A percentile compares a stretch with the other conserved stretches of the same genome.
phyloP scores from a whole-genome alignment of 1,284 basidiomycete species.

The Ustilago trichophora region DNA sequence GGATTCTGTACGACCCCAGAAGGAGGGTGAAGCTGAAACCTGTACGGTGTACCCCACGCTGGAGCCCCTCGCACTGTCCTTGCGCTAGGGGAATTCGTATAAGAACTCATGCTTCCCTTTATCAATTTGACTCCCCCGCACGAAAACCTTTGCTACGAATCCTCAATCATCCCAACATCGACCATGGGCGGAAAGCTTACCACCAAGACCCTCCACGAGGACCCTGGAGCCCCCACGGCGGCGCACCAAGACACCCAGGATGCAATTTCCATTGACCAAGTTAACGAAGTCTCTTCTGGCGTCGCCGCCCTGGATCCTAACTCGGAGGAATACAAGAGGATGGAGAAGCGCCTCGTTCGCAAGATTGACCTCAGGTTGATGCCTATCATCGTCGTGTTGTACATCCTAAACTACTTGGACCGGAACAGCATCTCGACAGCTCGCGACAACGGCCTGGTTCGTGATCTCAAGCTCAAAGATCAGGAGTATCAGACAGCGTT shows the following conservation, averaged over 20 bases:
- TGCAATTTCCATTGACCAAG: conserved; percentile 15
- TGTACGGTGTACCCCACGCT: too few relatives aligned
- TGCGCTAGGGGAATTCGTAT: too few relatives aligned
- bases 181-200: conserved; percentile 14
- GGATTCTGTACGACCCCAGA: too few relatives aligned
- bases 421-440: conserved; percentile 31
- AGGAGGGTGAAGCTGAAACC: too few relatives aligned
- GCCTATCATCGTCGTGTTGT: conserved; percentile 27
- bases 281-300: background rate
- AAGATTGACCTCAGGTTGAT: conserved; percentile 45
- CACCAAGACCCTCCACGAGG: conserved; percentile 3
- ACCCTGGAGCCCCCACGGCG: too few relatives aligned
- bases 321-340: conserved; percentile 31
- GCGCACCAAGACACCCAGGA: conserved; percentile 23
- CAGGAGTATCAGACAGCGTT: conserved; percentile 70
- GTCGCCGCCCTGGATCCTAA: conserved; percentile 20
- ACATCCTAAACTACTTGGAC: conserved; percentile 33
- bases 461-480: conserved; percentile 60
- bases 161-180: background rate
- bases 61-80: too few relatives aligned
- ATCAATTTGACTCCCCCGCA: too few relatives aligned
- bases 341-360: conserved; percentile 40
- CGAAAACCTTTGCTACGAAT: too few relatives aligned
- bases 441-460: conserved; percentile 42
- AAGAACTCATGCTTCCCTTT: too few relatives aligned